Evolutionary conservation across 176 grass and related monocot species (phyloP), one percentile per base, ranked within the genome.

Genomic region (Ensete glaucum): DNA sequence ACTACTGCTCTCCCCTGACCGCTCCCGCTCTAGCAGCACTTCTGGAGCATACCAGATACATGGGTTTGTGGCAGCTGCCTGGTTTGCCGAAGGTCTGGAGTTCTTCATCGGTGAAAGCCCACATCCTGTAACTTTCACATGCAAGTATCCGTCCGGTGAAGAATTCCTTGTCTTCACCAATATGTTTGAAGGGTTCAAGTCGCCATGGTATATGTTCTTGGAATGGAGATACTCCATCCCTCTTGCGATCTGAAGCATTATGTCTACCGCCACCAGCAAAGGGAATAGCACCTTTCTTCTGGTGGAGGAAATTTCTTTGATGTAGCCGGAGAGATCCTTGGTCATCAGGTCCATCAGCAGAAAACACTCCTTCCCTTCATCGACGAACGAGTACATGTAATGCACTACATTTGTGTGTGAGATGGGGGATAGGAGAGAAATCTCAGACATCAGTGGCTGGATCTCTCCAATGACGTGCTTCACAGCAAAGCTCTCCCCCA

Each of bases 1-100:
- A 2, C 62, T 55, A 0, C 34, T 73, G 20, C 26, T 66, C 20
- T 75, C 63, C 11, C 16, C 56, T 9, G 27, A 54, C 51, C 62
- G 64, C 13, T 83, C 85, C 72, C 71, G 62, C 69, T 84, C 84
- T 6, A 8, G 24, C 2, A 96, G 78, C 23, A 92, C 83, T 67
- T 96, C 93, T 16, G 93, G 93, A 6, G 93, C 93, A 64, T 92
- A 87, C 93, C 93, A 97, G 74, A 90, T 97, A 53, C 93, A 88
- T 15, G 66, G 27, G 50, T 85, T 87, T 2, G 69, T 62, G 13
- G 13, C 62, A 15, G n/a, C 64, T 0, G 55, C 74, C 51, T 82
- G 72, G 27, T 50, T 59, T 53, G 63, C 19, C 3, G 72, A 59
- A 10, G 82, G 17, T 67, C 85, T 96, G 3, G 66, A 50, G 3